Evolutionary conservation across 2,329 filamentous ascomycete species (phyloP).

Genomic region (Byssothecium circinans): DNA sequence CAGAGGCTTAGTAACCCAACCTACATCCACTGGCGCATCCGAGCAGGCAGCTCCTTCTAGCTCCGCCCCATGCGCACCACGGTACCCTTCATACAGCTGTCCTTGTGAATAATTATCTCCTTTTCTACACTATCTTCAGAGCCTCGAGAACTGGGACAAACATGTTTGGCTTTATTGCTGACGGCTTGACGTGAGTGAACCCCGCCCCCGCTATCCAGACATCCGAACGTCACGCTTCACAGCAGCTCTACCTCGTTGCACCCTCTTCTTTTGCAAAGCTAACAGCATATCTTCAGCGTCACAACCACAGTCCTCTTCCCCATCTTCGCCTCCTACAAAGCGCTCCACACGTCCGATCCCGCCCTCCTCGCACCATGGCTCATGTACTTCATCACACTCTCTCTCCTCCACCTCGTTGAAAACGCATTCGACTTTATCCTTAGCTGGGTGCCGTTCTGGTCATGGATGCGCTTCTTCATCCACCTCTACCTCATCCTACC

Average conservation of each 20-base stretch:
- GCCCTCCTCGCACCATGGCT: constrained; percentile 93
- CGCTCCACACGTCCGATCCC: constrained; percentile 87
- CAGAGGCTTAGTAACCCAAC: too few species aligned
- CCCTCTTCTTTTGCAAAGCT: constrained; percentile 11
- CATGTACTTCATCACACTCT: constrained; percentile 97
- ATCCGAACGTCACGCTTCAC: neutral
- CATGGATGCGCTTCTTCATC: constrained; percentile 83
- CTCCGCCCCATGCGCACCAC: too few species aligned
- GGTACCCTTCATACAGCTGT: too few species aligned
- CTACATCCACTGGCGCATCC: too few species aligned
- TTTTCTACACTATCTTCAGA: too few species aligned
- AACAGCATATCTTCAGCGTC: constrained; percentile 29
- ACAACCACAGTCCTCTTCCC: constrained; percentile 85
- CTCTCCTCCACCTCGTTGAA: constrained; percentile 78
- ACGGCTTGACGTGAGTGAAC: constrained; percentile 41
- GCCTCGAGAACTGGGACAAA: constrained; percentile 1
- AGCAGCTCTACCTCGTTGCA: neutral
- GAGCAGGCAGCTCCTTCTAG: too few species aligned
- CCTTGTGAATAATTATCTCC: too few species aligned
- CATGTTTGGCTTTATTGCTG: constrained; percentile 44
- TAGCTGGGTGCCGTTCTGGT: constrained; percentile 90
- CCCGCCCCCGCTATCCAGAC: constrained; percentile 30
- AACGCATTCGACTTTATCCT: constrained; percentile 87
- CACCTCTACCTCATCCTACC: constrained; percentile 96
- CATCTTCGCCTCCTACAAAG: constrained; percentile 96